phyloP scores from a whole-genome alignment of 2,329 filamentous ascomycete genomes.

The Davidsoniella eucalypti region DNA sequence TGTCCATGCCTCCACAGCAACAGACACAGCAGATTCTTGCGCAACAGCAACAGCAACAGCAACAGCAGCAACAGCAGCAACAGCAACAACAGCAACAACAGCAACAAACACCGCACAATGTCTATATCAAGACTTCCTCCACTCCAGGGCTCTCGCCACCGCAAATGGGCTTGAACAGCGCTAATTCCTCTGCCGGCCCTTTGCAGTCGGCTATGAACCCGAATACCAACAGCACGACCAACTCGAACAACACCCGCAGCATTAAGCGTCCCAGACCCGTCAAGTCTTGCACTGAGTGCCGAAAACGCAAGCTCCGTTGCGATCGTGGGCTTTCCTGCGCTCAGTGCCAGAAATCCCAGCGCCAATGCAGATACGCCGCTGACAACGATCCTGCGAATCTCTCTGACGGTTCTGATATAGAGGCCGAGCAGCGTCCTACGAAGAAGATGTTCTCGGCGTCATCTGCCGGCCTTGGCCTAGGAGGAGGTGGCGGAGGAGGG shows the following conservation, averaged over 20 bases:
- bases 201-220: conserved; percentile 1
- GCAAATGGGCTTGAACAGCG: background rate
- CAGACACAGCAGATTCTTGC: conserved; percentile 4
- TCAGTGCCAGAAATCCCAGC: conserved; percentile 41
- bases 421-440: conserved; percentile 17
- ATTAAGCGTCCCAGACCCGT: conserved; percentile 38
- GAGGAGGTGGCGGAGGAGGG: background rate
- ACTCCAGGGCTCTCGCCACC: conserved; percentile 7
- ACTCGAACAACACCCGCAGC: conserved; percentile 19
- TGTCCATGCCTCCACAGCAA: background rate
- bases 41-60: conserved; percentile 1
- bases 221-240: background rate
- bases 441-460: conserved; percentile 16
- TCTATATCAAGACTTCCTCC: conserved; percentile 8
- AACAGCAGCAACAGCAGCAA: conserved; percentile 2
- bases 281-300: conserved; percentile 39
- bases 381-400: conserved; percentile 31
- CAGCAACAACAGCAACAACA: conserved; percentile 5
- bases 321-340: conserved; percentile 39
- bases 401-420: conserved; percentile 33
- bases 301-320: conserved; percentile 40
- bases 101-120: background rate
- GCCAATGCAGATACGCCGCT: conserved; percentile 33
- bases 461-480: background rate
- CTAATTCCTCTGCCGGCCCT: background rate